Evolutionary conservation across 148 eudicot species (phyloP).

Genomic region (Simmondsia chinensis): DNA sequence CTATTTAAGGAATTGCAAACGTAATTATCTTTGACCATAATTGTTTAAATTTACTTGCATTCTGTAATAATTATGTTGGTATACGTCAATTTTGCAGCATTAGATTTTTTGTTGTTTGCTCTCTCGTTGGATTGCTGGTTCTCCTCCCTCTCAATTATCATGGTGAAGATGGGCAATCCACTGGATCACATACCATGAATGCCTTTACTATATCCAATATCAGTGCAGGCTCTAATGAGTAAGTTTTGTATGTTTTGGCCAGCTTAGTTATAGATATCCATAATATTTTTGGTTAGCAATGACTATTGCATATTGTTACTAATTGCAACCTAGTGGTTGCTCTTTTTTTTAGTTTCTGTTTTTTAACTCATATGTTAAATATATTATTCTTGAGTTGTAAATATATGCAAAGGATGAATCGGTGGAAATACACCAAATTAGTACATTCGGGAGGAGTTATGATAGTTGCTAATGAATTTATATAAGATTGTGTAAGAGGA

Average conservation of each 20-base stretch:
- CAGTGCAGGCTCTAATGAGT: slow-evolving; percentile 63
- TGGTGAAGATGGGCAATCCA: slow-evolving; percentile 19
- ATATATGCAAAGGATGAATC: too few species aligned
- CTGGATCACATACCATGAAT: slow-evolving; percentile 45
- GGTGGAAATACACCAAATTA: too few species aligned
- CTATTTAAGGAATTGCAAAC: background rate
- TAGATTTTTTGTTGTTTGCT: slow-evolving; percentile 64
- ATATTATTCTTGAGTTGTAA: too few species aligned
- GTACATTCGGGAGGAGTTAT: too few species aligned
- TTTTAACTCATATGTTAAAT: too few species aligned
- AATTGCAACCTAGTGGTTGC: too few species aligned
- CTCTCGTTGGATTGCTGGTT: slow-evolving; percentile 55
- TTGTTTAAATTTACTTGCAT: background rate
- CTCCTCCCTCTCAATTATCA: slow-evolving; percentile 68
- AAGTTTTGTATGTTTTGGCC: slow-evolving; percentile 3
- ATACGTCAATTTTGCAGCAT: slow-evolving; percentile 44
- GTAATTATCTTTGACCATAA: background rate
- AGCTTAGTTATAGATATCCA: background rate
- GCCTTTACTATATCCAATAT: slow-evolving; percentile 73
- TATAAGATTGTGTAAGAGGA: too few species aligned
- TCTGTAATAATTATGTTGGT: background rate
- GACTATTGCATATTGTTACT: background rate
- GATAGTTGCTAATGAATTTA: too few species aligned
- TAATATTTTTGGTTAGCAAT: background rate
- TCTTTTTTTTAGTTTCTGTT: too few species aligned